A percentile compares a stretch with the other conserved stretches of the same genome.
Conservation (phyloP, 352 stramenopile species). For the Phytopythium sindhum region DNA sequence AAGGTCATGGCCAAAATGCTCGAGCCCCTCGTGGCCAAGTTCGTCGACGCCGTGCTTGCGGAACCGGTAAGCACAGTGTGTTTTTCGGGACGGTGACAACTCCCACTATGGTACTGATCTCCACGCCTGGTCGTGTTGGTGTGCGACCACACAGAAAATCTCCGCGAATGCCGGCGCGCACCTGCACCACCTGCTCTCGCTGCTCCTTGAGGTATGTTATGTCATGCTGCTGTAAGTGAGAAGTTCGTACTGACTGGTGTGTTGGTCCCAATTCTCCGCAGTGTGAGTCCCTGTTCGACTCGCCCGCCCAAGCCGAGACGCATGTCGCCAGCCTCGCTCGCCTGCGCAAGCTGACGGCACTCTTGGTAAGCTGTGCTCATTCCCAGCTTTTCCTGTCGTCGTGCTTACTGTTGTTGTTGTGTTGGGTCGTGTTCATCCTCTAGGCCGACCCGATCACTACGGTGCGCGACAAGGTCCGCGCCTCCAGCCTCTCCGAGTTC, state of each 20-base stretch:
- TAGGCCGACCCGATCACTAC: constrained; percentile 61
- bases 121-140: background rate
- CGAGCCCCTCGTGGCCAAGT: constrained; percentile 48
- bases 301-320: constrained; percentile 46
- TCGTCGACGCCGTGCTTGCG: constrained; percentile 48
- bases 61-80: constrained; percentile 31
- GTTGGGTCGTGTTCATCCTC: background rate
- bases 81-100: background rate
- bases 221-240: background rate
- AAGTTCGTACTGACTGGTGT: background rate
- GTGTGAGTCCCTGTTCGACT: constrained; percentile 49
- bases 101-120: background rate
- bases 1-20: constrained; percentile 49
- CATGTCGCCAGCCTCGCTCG: constrained; percentile 45
- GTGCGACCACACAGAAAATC: constrained; percentile 31
- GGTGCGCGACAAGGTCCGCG: constrained; percentile 52
- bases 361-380: constrained; percentile 34
- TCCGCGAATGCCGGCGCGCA: constrained; percentile 36
- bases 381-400: background rate
- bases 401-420: constrained; percentile 1
- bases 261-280: constrained; percentile 1
- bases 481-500: constrained; percentile 37
- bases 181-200: constrained; percentile 40
- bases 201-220: constrained; percentile 45
- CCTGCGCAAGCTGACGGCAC: constrained; percentile 38